Evolutionary conservation across 768 basidiomycete genomes (phyloP), one percentile per base, ranked within the genome.

Genomic region (Lyophyllum atratum): DNA sequence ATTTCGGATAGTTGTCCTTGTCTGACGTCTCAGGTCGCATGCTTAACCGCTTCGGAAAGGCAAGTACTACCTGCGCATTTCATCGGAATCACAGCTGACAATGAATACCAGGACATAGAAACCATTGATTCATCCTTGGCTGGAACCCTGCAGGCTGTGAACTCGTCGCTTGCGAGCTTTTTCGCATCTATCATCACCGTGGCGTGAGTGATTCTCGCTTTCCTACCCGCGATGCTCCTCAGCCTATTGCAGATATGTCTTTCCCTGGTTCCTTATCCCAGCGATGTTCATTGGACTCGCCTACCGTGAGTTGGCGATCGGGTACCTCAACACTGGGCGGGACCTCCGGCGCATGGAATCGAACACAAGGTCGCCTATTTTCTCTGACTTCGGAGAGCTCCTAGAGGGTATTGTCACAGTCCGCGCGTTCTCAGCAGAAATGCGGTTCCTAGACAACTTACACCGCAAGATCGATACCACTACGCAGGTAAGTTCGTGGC

Each of bases 351-450:
- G 95, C 19, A 92, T 97, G 86, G 95, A 96, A 69, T 92, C 92
- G 1, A 95, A 92, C 63, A 84, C 89, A 1, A 80, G 92, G 12
- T 91, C 89, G 0, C 90, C 93, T 0, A 92, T 93, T 59, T 92
- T 89, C 72, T 88, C 89, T 7, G 89, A 87, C 54, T 94, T 93
- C 60, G 84, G 84, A 12, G 92, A 93, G 65, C 72, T 95, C 10
- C 70, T 96, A 19, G 90, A 94, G 50, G 93, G 93, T 22, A 91
- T 95, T 44, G 90, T 94, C n/a, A 94, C 93, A 5, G 90, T 96
- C 40, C 83, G 95, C 55, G 95, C 95, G 0, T 98, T 96, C 74
- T 87, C 90, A 0, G 89, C 86, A 0, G 93, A 96, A 67, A 74
- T 74, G 39, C 75, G 83, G 4, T 96, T 98, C 79, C 74, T 95